A percentile compares a stretch with the other conserved stretches of the same genome.
Evolutionary conservation across 2,329 filamentous ascomycete genomes (phyloP).

Genomic region (Fusarium pininemorale): DNA sequence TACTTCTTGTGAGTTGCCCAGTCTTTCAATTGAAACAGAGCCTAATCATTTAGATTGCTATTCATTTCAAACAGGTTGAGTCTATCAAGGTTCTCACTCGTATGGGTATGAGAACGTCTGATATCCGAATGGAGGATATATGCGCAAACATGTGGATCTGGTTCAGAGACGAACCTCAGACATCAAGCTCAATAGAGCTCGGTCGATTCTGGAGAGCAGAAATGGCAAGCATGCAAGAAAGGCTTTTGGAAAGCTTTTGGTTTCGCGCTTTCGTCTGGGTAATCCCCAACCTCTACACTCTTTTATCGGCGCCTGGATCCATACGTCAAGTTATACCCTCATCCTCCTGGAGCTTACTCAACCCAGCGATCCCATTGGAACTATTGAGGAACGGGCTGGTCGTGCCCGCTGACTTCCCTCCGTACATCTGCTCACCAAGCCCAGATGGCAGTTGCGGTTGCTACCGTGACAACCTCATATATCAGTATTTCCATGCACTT

Average conservation of each 20-base stretch:
- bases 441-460: neutral
- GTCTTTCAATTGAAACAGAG: fast-evolving
- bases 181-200: too few species aligned
- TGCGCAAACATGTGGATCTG: too few species aligned
- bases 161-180: too few species aligned
- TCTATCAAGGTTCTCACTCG: fast-evolving
- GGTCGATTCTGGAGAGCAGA: fast-evolving
- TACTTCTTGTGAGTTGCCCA: neutral
- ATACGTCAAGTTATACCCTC: neutral
- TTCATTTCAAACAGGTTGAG: fast-evolving
- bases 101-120: fast-evolving
- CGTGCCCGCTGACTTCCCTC: neutral
- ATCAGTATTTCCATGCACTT: neutral
- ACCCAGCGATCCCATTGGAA: neutral
- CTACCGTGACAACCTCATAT: neutral
- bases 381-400: fast-evolving
- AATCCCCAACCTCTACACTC: neutral
- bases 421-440: neutral
- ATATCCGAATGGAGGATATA: too few species aligned
- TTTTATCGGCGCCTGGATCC: fast-evolving
- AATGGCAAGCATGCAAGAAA: too few species aligned
- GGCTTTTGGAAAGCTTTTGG: fast-evolving
- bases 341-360: fast-evolving
- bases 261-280: fast-evolving
- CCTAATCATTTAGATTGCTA: fast-evolving